Base-by-base conservation (phyloP, 352 stramenopile genomes). In the Peronosclerospora sorghi region DNA sequence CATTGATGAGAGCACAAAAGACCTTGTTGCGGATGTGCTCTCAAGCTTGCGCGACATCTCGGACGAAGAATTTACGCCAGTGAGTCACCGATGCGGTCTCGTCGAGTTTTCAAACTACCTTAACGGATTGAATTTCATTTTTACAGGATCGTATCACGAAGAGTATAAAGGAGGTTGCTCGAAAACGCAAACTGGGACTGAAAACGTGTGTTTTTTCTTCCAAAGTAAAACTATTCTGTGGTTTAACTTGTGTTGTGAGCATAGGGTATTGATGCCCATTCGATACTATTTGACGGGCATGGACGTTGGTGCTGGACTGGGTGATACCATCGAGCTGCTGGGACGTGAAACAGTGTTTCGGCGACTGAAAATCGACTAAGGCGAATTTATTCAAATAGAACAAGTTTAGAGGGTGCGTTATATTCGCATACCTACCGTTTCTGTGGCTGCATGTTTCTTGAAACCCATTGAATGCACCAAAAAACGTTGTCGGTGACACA, bases 251-350 rank as follows among this genome's bases (percentile, higher is more conserved):
- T 24, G 19, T 47, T 12, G 24, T 49, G 10, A 46, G 2, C 55
- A 21, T 21, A 91, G 79, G 40, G 72, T 91, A 32, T 57, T 91
- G n/a, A 93, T 93, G 80, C 77, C 80, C 8, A 73, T 90, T 37
- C 80, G 80, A 3, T 93, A 93, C 58, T 89, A 85, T 42, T 29
- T 88, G 18, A 93, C 80, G 1, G 80, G 75, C 5, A 90, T 90
- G 76, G 77, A 90, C 36, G 78, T 93, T 29, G 80, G 80, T 10
- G 80, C 80, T 43, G 71, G 75, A 32, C 61, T 93, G 20, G 80
- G 77, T 27, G 77, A 90, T 35, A 93, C 80, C 13, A 83, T 93
- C 55, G 59, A 85, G 54, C 56, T 90, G 14, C 56, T 93, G 0
- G 80, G 77, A 7, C 75, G 73, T 14, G 54, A 73, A 19, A 82